Conservation (phyloP, 2,329 filamentous ascomycete species). For the Fusarium cyanostomum region DNA sequence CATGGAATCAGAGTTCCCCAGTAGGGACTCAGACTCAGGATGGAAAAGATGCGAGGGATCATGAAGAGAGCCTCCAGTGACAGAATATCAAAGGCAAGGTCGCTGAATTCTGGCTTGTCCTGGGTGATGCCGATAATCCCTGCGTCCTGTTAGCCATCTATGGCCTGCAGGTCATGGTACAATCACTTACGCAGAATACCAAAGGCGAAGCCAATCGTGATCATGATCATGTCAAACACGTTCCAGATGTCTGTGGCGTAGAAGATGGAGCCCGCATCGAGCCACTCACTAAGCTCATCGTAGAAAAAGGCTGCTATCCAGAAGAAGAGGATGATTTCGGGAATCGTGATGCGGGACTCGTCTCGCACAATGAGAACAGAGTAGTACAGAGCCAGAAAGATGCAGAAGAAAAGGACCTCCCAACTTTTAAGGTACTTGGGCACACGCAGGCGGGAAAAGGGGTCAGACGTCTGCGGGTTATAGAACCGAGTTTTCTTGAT, state of each 20-base stretch:
- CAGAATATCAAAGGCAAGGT: conserved; percentile 87
- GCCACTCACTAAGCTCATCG: conserved; percentile 85
- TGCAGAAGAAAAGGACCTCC: conserved; percentile 81
- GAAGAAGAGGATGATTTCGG: conserved; percentile 80
- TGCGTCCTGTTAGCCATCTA: conserved; percentile 25
- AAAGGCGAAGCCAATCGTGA: conserved; percentile 76
- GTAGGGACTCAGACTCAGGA: conserved; percentile 87
- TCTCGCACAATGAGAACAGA: conserved; percentile 81
- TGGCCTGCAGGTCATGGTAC: rapidly evolving
- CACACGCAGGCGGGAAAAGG: conserved; percentile 78
- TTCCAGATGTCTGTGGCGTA: conserved; percentile 88
- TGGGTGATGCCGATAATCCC: conserved; percentile 54
- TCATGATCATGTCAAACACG: conserved; percentile 77
- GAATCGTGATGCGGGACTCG: conserved; percentile 69
- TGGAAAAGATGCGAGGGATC: conserved; percentile 86
- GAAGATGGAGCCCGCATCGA: conserved; percentile 86
- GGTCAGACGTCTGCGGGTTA: conserved; percentile 72
- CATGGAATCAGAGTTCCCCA: conserved; percentile 92
- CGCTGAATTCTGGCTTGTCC: conserved; percentile 69
- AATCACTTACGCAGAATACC: conserved; percentile 71
- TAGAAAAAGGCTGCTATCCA: conserved; percentile 91
- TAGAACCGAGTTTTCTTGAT: conserved; percentile 82
- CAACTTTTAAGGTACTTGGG: conserved; percentile 87
- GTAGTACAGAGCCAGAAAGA: conserved; percentile 84
- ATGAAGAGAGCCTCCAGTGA: conserved; percentile 90